phyloP scores from a whole-genome alignment of 1,284 basidiomycete species.

The Lignosus rhinocerotis region DNA sequence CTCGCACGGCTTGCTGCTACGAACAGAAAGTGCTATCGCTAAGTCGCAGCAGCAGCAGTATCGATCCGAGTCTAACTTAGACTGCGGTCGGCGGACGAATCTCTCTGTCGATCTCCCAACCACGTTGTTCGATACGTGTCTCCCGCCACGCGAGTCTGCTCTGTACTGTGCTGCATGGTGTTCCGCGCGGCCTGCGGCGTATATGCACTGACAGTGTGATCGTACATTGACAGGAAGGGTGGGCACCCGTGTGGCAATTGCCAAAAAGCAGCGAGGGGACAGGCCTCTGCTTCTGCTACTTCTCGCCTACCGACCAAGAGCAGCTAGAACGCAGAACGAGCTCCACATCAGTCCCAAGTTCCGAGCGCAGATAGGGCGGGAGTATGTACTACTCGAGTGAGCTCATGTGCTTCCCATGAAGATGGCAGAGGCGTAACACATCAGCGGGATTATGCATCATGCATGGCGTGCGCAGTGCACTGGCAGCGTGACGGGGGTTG shows the following conservation, averaged over 20 bases:
- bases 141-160: background rate
- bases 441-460: no score
- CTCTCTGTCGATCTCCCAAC: background rate
- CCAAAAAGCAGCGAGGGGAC: background rate
- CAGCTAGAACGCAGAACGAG: background rate
- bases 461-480: background rate
- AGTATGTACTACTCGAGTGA: background rate
- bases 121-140: background rate
- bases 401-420: no score
- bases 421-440: no score
- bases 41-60: background rate
- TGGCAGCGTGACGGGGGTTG: background rate
- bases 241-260: no score
- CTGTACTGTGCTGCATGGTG: background rate
- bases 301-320: background rate
- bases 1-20: background rate
- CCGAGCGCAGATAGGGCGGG: background rate
- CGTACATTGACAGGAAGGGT: no score
- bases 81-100: conserved; percentile 10
- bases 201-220: conserved; percentile 7
- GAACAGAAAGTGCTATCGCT: background rate
- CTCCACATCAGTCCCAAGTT: no score
- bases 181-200: background rate
- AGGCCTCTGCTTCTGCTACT: no score
- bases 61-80: background rate